A percentile compares a stretch with the other conserved stretches of the same genome.
Evolutionary conservation across 495 filamentous ascomycete genomes (phyloP).

Genomic region (Ramalina intermedia): DNA sequence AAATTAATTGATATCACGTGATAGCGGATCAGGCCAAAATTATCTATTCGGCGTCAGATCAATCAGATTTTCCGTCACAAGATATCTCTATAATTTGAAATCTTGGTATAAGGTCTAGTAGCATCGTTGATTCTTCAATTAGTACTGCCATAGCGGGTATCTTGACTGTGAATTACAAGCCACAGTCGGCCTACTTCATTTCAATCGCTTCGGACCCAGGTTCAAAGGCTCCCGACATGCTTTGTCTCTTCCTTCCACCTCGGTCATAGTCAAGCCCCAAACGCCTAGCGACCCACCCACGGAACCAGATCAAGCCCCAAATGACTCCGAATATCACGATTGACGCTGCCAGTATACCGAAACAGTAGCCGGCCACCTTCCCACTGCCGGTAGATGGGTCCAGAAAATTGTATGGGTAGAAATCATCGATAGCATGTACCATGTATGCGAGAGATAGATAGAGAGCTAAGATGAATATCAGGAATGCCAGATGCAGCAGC

Average conservation of each 20-base stretch:
- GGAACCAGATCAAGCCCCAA: constrained; percentile 37
- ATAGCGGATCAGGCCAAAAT: no score
- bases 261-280: constrained; percentile 3
- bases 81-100: no score
- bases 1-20: no score
- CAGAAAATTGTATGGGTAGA: constrained; percentile 65
- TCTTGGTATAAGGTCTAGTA: no score
- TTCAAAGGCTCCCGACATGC: background rate
- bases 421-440: constrained; percentile 49
- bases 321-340: constrained; percentile 47
- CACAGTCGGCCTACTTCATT: no score
- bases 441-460: constrained; percentile 67
- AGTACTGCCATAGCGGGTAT: no score
- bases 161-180: no score
- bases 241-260: background rate
- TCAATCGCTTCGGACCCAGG: no score
- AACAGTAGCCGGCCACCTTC: constrained; percentile 32
- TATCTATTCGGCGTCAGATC: no score
- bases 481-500: constrained; percentile 37
- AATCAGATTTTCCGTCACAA: no score
- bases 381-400: constrained; percentile 37
- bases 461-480: constrained; percentile 47
- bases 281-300: constrained; percentile 26
- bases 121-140: no score
- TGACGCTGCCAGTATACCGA: constrained; percentile 47